Evolutionary conservation across 257 asterid species (phyloP), one percentile per base, ranked within the genome.

Genomic region (Solanum paucissectum): DNA sequence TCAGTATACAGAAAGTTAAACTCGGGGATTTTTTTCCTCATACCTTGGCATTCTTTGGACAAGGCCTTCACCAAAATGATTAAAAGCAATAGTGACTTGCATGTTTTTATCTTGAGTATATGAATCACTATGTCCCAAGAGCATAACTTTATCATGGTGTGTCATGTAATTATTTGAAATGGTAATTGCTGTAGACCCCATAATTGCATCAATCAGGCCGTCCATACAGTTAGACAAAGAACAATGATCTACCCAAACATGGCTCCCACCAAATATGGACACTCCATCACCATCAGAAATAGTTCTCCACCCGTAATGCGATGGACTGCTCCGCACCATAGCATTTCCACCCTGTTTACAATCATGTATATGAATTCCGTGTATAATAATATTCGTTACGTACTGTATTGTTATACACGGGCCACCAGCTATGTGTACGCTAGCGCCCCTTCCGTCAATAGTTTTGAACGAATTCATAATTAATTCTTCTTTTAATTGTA

Each of bases 391-490:
- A 73, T 95, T 94, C 23, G 98, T 93, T 52, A 94, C 98, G 37
- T 89, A 93, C 33, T 95, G 98, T 36, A 95, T 86, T 10, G 98
- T 95, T 33, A 95, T 95, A 89, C 98, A 95, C 1, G 98, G 98
- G 14, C 98, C 98, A 25, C 94, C 93, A 3, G 98, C 92, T 52
- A 94, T 94, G 87, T 95, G 98, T 36, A 95, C 98, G 38, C 95
- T 93, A 1, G 96, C 96, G 1, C 98, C 98, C 49, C 98, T 90
- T 0, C 98, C 98, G 44, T 95, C 98, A 10, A 95, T 90, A 1
- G 98, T 95, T 93, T 95, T 95, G 77, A 93, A 94, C 1, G 98
- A 95, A 92, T 95, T 95, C 98, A 95, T 94, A 21, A 95, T 95
- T 88, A 95, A 76, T 34, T 95, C 98, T 46, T 94, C 98, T 60